phyloP scores from a whole-genome alignment of 2,329 filamentous ascomycete genomes.

The Penicillium sp. region DNA sequence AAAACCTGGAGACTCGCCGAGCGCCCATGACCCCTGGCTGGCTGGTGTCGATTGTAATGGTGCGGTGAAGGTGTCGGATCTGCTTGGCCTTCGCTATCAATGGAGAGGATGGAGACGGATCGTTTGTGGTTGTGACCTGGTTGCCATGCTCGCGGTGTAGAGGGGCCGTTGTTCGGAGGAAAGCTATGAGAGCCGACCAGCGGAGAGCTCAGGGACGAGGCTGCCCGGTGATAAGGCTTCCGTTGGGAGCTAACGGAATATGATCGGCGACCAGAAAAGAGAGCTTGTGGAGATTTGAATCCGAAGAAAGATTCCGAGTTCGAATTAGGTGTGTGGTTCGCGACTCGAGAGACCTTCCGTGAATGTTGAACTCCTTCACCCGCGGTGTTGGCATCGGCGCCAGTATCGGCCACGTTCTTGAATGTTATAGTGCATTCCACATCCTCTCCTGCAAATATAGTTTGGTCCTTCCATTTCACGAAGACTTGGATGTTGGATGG shows the following conservation, averaged over 20 bases:
- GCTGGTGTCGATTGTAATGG: slow-evolving; percentile 42
- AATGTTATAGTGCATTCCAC: slow-evolving; percentile 94
- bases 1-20: slow-evolving; percentile 74
- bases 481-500: slow-evolving; percentile 82
- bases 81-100: slow-evolving; percentile 47
- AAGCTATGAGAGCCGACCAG: slow-evolving; percentile 35
- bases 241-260: slow-evolving; percentile 28
- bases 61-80: slow-evolving; percentile 27
- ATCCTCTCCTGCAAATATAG: slow-evolving; percentile 92
- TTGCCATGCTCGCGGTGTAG: slow-evolving; percentile 28
- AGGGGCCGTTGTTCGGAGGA: slow-evolving; percentile 27
- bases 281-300: slow-evolving; percentile 30
- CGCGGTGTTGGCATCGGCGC: slow-evolving; percentile 24
- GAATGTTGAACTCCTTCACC: slow-evolving; percentile 26
- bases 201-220: slow-evolving; percentile 36
- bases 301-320: slow-evolving; percentile 34
- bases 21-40: slow-evolving; percentile 59
- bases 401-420: slow-evolving; percentile 61
- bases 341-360: slow-evolving; percentile 32
- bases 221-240: slow-evolving; percentile 31
- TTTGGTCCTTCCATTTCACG: slow-evolving; percentile 86
- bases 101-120: slow-evolving; percentile 73
- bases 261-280: slow-evolving; percentile 34
- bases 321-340: slow-evolving; percentile 24
- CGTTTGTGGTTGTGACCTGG: slow-evolving; percentile 57